Percentiles rank a stretch among this genome's conserved stretches.
These are phyloP conservation scores for rapeseed (Brassica napus) DNA, from an alignment of 345 rosid species.

Conservation along the genomic window DNA sequence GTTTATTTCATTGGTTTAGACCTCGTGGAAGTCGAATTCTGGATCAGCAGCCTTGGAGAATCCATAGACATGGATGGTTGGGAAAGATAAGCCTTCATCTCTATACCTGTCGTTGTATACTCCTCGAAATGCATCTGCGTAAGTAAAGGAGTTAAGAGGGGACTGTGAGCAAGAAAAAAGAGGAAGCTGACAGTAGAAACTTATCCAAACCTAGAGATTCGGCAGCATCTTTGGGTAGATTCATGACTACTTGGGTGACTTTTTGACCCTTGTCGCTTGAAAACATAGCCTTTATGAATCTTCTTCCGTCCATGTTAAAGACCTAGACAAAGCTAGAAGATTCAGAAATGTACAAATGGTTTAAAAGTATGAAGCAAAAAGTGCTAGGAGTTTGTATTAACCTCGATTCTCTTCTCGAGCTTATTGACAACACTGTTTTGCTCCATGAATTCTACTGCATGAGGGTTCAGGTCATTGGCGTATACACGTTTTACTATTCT, in stretches of 20 bases:
- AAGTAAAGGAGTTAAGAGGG: neutral
- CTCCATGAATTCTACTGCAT: conserved; percentile 74
- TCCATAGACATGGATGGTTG: conserved; percentile 82
- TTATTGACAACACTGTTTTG: conserved; percentile 74
- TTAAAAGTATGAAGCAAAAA: neutral
- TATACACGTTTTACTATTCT: conserved; percentile 77
- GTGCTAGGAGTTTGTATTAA: conserved; percentile 29
- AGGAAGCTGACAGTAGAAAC: neutral
- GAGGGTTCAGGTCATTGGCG: conserved; percentile 92
- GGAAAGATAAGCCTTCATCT: conserved; percentile 48
- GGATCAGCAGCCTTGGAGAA: conserved; percentile 94
- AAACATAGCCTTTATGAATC: conserved; percentile 80
- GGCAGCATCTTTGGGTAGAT: conserved; percentile 82
- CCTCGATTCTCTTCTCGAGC: conserved; percentile 75
- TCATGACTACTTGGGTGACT: conserved; percentile 82
- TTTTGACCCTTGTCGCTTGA: conserved; percentile 65
- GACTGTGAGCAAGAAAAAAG: neutral
- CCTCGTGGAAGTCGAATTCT: conserved; percentile 93
- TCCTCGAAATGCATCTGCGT: conserved; percentile 77
- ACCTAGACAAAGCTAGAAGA: conserved; percentile 46
- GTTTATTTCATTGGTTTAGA: conserved; percentile 13
- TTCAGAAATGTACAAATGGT: neutral
- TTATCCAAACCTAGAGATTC: conserved; percentile 64
- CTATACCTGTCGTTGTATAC: conserved; percentile 51
- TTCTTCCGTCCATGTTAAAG: conserved; percentile 87